Conservation (phyloP, 2,329 filamentous ascomycete genomes). For the Fusarium metavorans region DNA sequence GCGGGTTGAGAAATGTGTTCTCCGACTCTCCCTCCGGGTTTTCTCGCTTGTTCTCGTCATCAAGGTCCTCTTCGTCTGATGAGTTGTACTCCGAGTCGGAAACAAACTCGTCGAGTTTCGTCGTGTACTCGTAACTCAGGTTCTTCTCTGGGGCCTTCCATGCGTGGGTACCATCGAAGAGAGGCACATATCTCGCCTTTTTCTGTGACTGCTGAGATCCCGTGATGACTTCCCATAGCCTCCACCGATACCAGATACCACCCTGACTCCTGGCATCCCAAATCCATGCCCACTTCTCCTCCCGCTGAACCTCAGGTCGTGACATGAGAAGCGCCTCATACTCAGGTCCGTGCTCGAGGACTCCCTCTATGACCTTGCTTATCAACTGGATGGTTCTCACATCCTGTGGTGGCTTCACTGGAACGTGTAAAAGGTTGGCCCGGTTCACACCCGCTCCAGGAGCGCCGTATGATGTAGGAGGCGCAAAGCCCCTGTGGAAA, state of each 20-base stretch:
- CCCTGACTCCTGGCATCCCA: slow-evolving; percentile 86
- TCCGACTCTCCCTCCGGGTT: slow-evolving; percentile 59
- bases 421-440: slow-evolving; percentile 70
- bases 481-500: slow-evolving; percentile 75
- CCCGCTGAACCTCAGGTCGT: slow-evolving; percentile 81
- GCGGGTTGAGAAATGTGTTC: slow-evolving; percentile 79
- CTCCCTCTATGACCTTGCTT: slow-evolving; percentile 85
- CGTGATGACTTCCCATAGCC: slow-evolving; percentile 87
- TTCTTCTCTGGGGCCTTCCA: slow-evolving; percentile 82
- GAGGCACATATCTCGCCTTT: slow-evolving; percentile 67
- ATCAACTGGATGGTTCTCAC: slow-evolving; percentile 85
- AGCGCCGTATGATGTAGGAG: slow-evolving; percentile 75
- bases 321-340: slow-evolving; percentile 95
- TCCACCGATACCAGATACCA: slow-evolving; percentile 93
- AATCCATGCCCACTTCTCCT: slow-evolving; percentile 94
- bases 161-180: slow-evolving; percentile 81
- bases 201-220: slow-evolving; percentile 63
- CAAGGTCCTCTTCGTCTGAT: slow-evolving; percentile 82
- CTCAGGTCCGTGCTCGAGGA: slow-evolving; percentile 84
- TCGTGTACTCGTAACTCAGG: slow-evolving; percentile 85
- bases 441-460: slow-evolving; percentile 57
- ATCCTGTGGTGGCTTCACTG: slow-evolving; percentile 81
- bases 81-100: slow-evolving; percentile 89
- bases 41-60: slow-evolving; percentile 68
- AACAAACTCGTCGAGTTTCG: slow-evolving; percentile 80